A percentile compares a stretch with the other conserved stretches of the same genome.
These are phyloP conservation scores for Astrothelium macrocarpum DNA, from an alignment of 495 filamentous ascomycete species.

Conservation along the genomic window DNA sequence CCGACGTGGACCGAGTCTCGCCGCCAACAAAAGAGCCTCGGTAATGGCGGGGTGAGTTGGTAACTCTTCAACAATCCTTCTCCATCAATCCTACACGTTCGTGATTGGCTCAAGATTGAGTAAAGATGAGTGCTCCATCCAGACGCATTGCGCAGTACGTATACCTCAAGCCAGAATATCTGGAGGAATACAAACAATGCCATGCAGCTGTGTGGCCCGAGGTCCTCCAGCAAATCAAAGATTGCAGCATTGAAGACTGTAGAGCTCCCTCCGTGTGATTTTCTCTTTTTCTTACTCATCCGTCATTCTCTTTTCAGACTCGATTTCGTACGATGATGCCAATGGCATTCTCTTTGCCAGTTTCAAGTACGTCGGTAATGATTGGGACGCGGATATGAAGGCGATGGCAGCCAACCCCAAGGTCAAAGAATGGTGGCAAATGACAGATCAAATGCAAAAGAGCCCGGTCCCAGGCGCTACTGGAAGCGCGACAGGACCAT, in stretches of 20 bases:
- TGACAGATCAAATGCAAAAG: constrained; percentile 65
- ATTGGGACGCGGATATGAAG: constrained; percentile 63
- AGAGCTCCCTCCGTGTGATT: constrained; percentile 19
- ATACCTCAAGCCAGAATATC: constrained; percentile 54
- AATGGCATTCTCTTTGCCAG: constrained; percentile 56
- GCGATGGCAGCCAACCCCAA: constrained; percentile 58
- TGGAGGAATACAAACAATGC: constrained; percentile 59
- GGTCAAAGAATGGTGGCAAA: constrained; percentile 67
- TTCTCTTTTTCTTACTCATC: background rate
- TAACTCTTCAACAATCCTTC: background rate
- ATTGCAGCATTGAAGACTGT: constrained; percentile 66
- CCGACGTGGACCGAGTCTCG: background rate
- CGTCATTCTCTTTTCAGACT: constrained; percentile 39
- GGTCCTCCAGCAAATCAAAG: constrained; percentile 60
- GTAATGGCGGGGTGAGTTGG: background rate
- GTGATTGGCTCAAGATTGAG: background rate
- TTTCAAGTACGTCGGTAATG: constrained; percentile 64
- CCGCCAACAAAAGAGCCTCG: background rate
- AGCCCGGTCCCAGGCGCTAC: constrained; percentile 52
- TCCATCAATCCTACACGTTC: background rate
- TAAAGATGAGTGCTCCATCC: background rate
- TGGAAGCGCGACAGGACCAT: constrained; percentile 53
- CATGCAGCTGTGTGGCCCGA: constrained; percentile 67
- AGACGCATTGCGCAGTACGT: constrained; percentile 46
- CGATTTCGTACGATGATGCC: constrained; percentile 58